phyloP scores from a whole-genome alignment of 2,329 filamentous ascomycete species.

The Fusarium heterosporum region DNA sequence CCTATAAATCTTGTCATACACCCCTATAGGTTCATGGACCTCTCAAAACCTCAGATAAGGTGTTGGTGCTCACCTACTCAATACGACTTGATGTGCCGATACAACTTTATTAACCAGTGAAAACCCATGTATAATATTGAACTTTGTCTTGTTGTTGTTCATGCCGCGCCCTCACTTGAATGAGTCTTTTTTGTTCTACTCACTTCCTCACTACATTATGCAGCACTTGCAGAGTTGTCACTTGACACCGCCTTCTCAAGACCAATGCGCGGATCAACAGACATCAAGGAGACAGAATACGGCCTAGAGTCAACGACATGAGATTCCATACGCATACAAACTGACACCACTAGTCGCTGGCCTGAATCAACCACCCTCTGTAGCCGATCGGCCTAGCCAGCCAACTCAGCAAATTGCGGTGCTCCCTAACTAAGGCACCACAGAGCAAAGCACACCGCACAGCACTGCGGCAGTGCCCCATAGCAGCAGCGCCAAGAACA shows the following conservation, averaged over 20 bases:
- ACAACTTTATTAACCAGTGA: slow-evolving; percentile 40
- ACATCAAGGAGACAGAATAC: slow-evolving; percentile 21
- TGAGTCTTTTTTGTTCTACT: slow-evolving; percentile 1
- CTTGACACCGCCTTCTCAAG: slow-evolving; percentile 28
- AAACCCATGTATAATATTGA: slow-evolving; percentile 18
- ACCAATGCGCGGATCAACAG: slow-evolving; percentile 2
- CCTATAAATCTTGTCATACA: not conserved
- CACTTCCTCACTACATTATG: not conserved
- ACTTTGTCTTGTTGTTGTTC: slow-evolving; percentile 17
- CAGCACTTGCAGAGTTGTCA: slow-evolving; percentile 4
- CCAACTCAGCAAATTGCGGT: not conserved
- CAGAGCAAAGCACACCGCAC: slow-evolving; percentile 19
- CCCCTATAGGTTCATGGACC: slow-evolving; percentile 16
- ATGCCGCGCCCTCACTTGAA: slow-evolving; percentile 6
- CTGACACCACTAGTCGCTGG: slow-evolving; percentile 26
- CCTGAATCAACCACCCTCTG: slow-evolving; percentile 30
- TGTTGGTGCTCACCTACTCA: slow-evolving; percentile 24
- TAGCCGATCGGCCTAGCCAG: slow-evolving; percentile 29
- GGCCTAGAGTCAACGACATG: slow-evolving; percentile 9
- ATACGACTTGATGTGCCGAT: slow-evolving; percentile 36
- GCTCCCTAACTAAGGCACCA: not conserved
- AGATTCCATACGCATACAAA: slow-evolving; percentile 12
- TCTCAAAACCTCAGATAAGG: slow-evolving; percentile 42
- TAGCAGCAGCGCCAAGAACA: slow-evolving; percentile 42
- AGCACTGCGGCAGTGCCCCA: slow-evolving; percentile 22